These are phyloP conservation scores for Phlebopus sp. DNA, from an alignment of 1,284 basidiomycete genomes.

Conservation along the genomic window DNA sequence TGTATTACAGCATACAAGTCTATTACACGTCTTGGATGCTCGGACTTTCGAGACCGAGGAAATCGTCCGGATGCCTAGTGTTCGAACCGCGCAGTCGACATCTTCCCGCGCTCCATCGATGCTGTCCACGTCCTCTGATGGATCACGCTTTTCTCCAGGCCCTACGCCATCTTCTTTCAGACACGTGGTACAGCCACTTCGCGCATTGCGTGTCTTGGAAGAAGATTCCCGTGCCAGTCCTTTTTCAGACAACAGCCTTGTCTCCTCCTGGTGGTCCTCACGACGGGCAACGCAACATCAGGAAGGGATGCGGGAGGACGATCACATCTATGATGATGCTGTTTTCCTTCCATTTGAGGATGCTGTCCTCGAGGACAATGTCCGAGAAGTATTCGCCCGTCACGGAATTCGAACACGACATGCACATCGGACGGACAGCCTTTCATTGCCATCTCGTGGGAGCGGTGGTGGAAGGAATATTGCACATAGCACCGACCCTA, in stretches of 20 bases:
- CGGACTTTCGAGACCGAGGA: constrained; percentile 76
- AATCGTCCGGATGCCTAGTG: constrained; percentile 58
- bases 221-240: constrained; percentile 51
- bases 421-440: constrained; percentile 23
- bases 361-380: constrained; percentile 56
- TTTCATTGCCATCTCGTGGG: constrained; percentile 20
- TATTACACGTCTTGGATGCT: constrained; percentile 76
- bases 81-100: constrained; percentile 21
- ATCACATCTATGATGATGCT: constrained; percentile 37
- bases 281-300: constrained; percentile 26
- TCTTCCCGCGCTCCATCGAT: constrained; percentile 17
- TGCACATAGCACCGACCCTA: constrained; percentile 23
- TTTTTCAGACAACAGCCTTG: constrained; percentile 11
- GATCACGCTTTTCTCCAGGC: constrained; percentile 3
- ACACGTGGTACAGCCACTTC: constrained; percentile 25
- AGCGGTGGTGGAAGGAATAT: constrained; percentile 12
- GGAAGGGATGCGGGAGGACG: constrained; percentile 34
- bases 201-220: constrained; percentile 49
- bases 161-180: constrained; percentile 9
- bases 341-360: constrained; percentile 56
- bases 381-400: constrained; percentile 51
- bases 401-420: constrained; percentile 42
- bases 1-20: constrained; percentile 60
- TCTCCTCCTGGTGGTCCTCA: constrained; percentile 17
- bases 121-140: constrained; percentile 15